A percentile compares a stretch with the other conserved stretches of the same genome.
phyloP scores from a whole-genome alignment of 1,284 basidiomycete genomes.

The Malassezia slooffiae region DNA sequence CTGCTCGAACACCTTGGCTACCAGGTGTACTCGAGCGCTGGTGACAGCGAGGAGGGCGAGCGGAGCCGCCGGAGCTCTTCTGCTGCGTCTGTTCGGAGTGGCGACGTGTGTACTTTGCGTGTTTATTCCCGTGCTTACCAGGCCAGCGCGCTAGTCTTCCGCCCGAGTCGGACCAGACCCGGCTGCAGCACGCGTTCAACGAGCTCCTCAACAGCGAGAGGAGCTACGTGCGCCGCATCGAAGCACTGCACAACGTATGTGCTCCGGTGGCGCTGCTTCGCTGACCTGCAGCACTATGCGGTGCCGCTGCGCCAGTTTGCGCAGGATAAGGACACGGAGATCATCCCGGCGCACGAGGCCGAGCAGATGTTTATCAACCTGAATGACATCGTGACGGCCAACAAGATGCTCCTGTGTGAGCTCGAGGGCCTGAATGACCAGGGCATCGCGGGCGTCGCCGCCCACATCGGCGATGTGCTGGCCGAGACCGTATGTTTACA shows the following conservation, averaged over 20 bases:
- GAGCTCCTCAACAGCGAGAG: conserved; percentile 44
- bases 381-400: conserved; percentile 73
- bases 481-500: conserved; percentile 56
- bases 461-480: conserved; percentile 71
- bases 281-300: conserved; percentile 55
- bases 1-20: conserved; percentile 8
- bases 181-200: conserved; percentile 10
- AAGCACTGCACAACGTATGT: conserved; percentile 25
- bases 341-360: conserved; percentile 78
- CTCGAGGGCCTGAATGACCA: conserved; percentile 54
- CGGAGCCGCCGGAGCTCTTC: neutral
- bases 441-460: conserved; percentile 53
- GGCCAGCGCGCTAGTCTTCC: no score
- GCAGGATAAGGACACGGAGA: conserved; percentile 67
- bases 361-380: conserved; percentile 88
- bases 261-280: no score
- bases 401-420: conserved; percentile 72
- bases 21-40: conserved; percentile 5
- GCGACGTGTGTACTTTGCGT: no score
- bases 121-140: no score
- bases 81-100: no score
- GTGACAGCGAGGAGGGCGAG: neutral
- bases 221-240: conserved; percentile 39
- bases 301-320: conserved; percentile 79
- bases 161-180: no score